These are phyloP conservation scores for Cokeromyces recurvatus DNA, from an alignment of 371 early-diverging fungal genomes.

Conservation along the genomic window DNA sequence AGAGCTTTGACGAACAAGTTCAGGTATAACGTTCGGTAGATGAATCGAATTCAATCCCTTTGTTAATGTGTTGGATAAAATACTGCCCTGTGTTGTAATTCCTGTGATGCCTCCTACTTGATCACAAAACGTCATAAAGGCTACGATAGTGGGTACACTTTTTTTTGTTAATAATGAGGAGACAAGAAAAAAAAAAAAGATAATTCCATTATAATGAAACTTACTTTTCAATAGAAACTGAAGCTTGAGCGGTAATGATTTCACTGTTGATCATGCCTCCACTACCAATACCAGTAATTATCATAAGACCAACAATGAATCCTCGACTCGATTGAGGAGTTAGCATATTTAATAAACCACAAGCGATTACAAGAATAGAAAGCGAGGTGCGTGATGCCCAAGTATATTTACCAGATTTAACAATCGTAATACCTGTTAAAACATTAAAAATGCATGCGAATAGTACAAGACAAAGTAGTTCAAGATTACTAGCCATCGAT, in stretches of 20 bases:
- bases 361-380: slow-evolving; percentile 22
- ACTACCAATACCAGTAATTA: slow-evolving; percentile 59
- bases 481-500: slow-evolving; percentile 33
- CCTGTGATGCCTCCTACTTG: slow-evolving; percentile 43
- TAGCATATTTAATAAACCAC: slow-evolving; percentile 25
- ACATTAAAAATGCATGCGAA: slow-evolving; percentile 41
- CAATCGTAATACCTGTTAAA: slow-evolving; percentile 29
- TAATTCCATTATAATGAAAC: too few species aligned
- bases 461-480: slow-evolving; percentile 31
- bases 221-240: slow-evolving; percentile 36
- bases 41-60: too few species aligned
- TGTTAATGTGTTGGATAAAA: slow-evolving; percentile 25
- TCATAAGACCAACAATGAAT: slow-evolving; percentile 36
- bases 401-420: slow-evolving; percentile 29
- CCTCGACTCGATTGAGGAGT: slow-evolving; percentile 28
- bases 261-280: slow-evolving; percentile 60
- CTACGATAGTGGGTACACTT: slow-evolving; percentile 35
- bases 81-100: slow-evolving; percentile 29
- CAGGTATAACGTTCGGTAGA: slow-evolving; percentile 19
- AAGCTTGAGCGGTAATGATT: slow-evolving; percentile 43
- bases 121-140: slow-evolving; percentile 42
- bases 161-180: too few species aligned
- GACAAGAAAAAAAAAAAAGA: too few species aligned
- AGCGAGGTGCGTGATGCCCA: slow-evolving; percentile 35
- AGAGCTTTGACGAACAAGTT: slow-evolving; percentile 26